Conservation (phyloP, 129 eudicot genomes). For the Flaveria linearis region DNA sequence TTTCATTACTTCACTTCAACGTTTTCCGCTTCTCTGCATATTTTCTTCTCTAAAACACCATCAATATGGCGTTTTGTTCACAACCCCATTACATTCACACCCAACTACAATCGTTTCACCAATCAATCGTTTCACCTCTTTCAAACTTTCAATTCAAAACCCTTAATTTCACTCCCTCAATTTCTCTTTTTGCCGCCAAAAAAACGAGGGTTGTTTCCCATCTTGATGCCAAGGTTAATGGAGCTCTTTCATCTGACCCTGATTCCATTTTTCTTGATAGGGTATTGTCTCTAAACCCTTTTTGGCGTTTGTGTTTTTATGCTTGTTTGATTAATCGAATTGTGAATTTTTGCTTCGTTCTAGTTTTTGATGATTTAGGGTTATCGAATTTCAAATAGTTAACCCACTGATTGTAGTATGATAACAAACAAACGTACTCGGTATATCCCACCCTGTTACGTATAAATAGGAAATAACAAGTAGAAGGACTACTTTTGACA, state of each 20-base stretch:
- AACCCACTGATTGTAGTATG: too few relatives aligned
- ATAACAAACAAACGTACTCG: too few relatives aligned
- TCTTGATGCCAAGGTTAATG: slow-evolving; percentile 70
- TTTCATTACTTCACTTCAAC: slow-evolving; percentile 12
- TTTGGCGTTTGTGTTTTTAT: not conserved
- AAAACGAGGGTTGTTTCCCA: slow-evolving; percentile 58
- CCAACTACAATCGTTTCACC: slow-evolving; percentile 16
- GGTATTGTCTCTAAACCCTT: slow-evolving; percentile 33
- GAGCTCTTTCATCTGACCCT: slow-evolving; percentile 68
- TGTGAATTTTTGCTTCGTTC: not conserved
- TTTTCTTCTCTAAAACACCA: slow-evolving; percentile 22
- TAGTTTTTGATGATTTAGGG: not conserved
- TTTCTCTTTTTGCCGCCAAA: slow-evolving; percentile 44
- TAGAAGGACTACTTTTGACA: too few relatives aligned
- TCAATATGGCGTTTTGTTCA: slow-evolving; percentile 49
- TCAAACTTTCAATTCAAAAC: slow-evolving; percentile 27
- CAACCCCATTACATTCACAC: slow-evolving; percentile 38
- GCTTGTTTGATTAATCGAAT: not conserved
- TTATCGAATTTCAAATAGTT: too few relatives aligned
- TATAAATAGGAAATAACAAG: too few relatives aligned
- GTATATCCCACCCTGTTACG: too few relatives aligned
- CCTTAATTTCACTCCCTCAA: slow-evolving; percentile 33
- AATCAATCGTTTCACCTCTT: slow-evolving; percentile 22
- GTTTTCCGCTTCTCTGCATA: not conserved
- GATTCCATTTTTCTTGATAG: slow-evolving; percentile 77